phyloP scores from a whole-genome alignment of 2,329 filamentous ascomycete species.

The Aspergillus vadensis region DNA sequence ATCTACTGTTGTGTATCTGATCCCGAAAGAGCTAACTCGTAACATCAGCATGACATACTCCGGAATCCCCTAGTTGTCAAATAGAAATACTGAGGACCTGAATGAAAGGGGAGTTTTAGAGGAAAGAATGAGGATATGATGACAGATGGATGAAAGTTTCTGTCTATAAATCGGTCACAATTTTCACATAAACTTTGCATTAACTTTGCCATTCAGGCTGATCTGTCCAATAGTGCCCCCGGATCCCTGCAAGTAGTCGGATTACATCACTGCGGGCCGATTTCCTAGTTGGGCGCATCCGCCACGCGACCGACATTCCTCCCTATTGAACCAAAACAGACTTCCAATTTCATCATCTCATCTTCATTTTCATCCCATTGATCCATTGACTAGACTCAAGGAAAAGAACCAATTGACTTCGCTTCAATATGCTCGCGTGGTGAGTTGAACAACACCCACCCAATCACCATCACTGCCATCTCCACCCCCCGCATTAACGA shows the following conservation, averaged over 20 bases:
- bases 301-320: not conserved
- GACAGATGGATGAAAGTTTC: too few relatives aligned
- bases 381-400: too few relatives aligned
- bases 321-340: not conserved
- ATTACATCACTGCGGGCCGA: constrained; percentile 8
- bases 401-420: not conserved
- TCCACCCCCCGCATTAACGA: not conserved
- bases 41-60: too few relatives aligned
- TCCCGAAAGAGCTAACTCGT: too few relatives aligned
- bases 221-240: not conserved
- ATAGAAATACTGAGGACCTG: too few relatives aligned
- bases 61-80: too few relatives aligned
- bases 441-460: not conserved
- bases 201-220: not conserved
- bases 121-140: too few relatives aligned
- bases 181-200: too few relatives aligned
- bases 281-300: not conserved
- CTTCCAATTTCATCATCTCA: not conserved
- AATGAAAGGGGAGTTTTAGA: too few relatives aligned
- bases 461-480: not conserved
- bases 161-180: too few relatives aligned
- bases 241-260: too few relatives aligned
- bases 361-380: not conserved
- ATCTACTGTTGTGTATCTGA: too few relatives aligned
- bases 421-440: not conserved